Conservation (phyloP, 768 basidiomycete genomes). For the Roridomyces roridus region DNA sequence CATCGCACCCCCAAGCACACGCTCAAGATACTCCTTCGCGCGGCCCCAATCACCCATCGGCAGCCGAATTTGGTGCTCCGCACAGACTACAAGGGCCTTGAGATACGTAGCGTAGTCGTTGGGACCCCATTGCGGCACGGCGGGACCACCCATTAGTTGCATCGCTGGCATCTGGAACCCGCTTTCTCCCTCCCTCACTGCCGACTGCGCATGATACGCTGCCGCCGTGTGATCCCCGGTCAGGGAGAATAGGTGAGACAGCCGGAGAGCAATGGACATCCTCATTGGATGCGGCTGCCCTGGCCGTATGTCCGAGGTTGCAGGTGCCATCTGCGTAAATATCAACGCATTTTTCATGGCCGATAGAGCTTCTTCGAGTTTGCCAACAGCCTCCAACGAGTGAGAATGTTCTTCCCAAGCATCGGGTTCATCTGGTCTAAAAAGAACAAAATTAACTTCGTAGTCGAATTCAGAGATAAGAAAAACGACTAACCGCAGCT, state of each 20-base stretch:
- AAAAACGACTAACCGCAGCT: constrained; percentile 63
- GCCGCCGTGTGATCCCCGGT: constrained; percentile 53
- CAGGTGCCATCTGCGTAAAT: constrained; percentile 17
- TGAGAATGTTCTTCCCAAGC: constrained; percentile 78
- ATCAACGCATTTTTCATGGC: not conserved
- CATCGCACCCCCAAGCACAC: not conserved
- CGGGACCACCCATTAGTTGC: constrained; percentile 36
- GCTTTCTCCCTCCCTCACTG: constrained; percentile 38
- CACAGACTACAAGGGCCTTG: constrained; percentile 62
- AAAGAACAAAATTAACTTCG: not conserved
- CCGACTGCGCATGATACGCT: constrained; percentile 60
- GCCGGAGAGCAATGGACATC: constrained; percentile 51
- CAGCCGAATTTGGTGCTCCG: constrained; percentile 58
- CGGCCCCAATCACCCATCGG: constrained; percentile 54
- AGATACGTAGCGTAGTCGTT: constrained; percentile 64
- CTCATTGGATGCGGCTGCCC: constrained; percentile 50
- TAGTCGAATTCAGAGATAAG: too few relatives aligned
- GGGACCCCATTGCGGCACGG: constrained; percentile 33
- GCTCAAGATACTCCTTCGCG: constrained; percentile 55
- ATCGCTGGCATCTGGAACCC: too few relatives aligned
- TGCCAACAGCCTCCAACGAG: constrained; percentile 70
- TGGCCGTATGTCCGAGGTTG: constrained; percentile 19
- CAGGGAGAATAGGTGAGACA: constrained; percentile 56
- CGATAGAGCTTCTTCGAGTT: constrained; percentile 43
- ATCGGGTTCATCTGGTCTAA: constrained; percentile 75